phyloP scores from a whole-genome alignment of 768 basidiomycete genomes.

The Strobilomyces confusus region DNA sequence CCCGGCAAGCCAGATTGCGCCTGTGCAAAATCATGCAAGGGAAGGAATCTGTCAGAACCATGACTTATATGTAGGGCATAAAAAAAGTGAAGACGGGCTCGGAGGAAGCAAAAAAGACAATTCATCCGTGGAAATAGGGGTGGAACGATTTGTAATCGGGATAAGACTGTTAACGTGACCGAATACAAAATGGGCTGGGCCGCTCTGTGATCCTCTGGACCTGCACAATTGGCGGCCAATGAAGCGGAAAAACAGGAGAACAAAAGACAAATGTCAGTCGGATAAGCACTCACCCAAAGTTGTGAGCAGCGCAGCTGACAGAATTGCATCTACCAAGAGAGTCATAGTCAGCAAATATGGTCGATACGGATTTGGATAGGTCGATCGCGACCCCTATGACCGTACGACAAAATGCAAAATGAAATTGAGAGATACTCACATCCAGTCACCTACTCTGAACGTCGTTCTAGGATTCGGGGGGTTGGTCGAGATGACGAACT shows the following conservation, averaged over 20 bases:
- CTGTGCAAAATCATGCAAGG: constrained; percentile 54
- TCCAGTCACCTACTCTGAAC: constrained; percentile 73
- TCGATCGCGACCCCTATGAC: constrained; percentile 15
- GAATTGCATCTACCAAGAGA: constrained; percentile 52
- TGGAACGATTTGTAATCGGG: constrained; percentile 22
- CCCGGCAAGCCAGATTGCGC: constrained; percentile 74
- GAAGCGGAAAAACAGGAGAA: neutral
- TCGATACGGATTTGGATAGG: constrained; percentile 1
- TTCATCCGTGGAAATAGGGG: constrained; percentile 26
- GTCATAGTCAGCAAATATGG: neutral
- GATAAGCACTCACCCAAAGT: constrained; percentile 66
- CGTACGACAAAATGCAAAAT: constrained; percentile 5
- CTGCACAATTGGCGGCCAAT: neutral
- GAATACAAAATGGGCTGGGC: constrained; percentile 11
- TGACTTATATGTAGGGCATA: constrained; percentile 5
- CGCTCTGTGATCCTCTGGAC: neutral
- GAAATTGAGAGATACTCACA: constrained; percentile 49
- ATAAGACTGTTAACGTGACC: constrained; percentile 12
- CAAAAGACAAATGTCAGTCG: constrained; percentile 8
- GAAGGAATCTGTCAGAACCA: constrained; percentile 46
- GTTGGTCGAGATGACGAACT: constrained; percentile 62
- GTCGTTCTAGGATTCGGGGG: constrained; percentile 66
- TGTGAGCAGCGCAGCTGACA: constrained; percentile 72
- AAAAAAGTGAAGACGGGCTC: neutral
- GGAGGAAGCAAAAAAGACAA: constrained; percentile 8